Percentiles rank a stretch among this genome's conserved stretches.
Evolutionary conservation across 768 basidiomycete species (phyloP).

Genomic region (Dentipellis sp.): DNA sequence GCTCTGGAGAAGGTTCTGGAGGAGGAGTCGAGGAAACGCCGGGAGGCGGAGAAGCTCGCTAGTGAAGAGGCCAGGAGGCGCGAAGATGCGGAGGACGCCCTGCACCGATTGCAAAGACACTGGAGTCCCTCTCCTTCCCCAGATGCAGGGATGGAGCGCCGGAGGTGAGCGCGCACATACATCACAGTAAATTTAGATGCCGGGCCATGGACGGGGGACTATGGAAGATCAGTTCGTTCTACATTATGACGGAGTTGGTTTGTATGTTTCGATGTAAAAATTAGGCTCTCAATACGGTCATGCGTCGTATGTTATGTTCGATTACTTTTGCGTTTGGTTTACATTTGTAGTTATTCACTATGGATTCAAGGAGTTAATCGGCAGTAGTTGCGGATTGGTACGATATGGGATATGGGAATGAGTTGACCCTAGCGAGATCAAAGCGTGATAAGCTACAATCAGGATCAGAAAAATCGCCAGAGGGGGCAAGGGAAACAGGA

Average conservation of each 20-base stretch:
- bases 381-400: neutral
- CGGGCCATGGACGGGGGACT: neutral
- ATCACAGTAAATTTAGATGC: neutral
- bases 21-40: constrained; percentile 47
- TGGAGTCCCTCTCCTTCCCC: no score
- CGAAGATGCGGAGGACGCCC: constrained; percentile 38
- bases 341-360: neutral
- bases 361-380: neutral
- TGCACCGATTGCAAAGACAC: no score
- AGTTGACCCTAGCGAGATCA: no score
- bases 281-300: neutral
- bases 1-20: constrained; percentile 50
- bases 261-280: neutral
- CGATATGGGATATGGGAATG: no score
- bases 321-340: neutral
- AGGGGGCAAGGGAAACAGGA: no score
- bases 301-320: neutral
- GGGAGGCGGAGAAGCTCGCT: constrained; percentile 46
- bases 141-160: neutral
- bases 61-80: constrained; percentile 40
- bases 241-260: no score
- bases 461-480: no score
- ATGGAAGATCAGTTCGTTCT: no score
- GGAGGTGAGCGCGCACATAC: neutral
- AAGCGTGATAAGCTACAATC: no score